phyloP scores from a whole-genome alignment of 345 rosid genomes.

The Camelina neglecta region DNA sequence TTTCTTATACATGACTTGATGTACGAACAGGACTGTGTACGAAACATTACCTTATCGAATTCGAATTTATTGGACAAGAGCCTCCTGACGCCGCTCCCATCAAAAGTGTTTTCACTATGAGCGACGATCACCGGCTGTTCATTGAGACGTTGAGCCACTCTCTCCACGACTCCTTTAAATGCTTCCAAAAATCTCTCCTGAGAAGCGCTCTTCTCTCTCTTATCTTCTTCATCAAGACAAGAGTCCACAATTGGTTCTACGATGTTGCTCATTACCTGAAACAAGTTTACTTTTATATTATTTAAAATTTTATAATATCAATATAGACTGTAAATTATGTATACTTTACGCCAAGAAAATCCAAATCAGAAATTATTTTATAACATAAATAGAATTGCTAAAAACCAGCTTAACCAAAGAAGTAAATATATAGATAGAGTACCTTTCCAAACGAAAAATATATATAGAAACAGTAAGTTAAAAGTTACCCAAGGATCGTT shows the following conservation, averaged over 20 bases:
- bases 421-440: no score
- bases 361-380: neutral
- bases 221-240: conserved; percentile 40
- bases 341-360: neutral
- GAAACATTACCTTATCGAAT: conserved; percentile 90
- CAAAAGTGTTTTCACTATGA: conserved; percentile 81
- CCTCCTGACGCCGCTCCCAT: conserved; percentile 81
- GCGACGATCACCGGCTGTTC: conserved; percentile 97
- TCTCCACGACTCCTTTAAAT: conserved; percentile 68
- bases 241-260: conserved; percentile 71
- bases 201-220: conserved; percentile 50
- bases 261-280: conserved; percentile 73
- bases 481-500: conserved; percentile 80
- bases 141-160: conserved; percentile 73
- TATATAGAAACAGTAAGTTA: conserved; percentile 29
- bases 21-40: no score
- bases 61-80: conserved; percentile 84
- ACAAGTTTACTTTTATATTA: neutral
- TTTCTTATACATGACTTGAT: neutral
- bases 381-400: no score
- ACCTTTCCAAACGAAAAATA: neutral
- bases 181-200: conserved; percentile 64
- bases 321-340: neutral
- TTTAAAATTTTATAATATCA: neutral
- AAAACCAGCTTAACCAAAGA: neutral